These are phyloP conservation scores for Dalechampia spathulata DNA, from an alignment of 441 rosid species.

Conservation along the genomic window DNA sequence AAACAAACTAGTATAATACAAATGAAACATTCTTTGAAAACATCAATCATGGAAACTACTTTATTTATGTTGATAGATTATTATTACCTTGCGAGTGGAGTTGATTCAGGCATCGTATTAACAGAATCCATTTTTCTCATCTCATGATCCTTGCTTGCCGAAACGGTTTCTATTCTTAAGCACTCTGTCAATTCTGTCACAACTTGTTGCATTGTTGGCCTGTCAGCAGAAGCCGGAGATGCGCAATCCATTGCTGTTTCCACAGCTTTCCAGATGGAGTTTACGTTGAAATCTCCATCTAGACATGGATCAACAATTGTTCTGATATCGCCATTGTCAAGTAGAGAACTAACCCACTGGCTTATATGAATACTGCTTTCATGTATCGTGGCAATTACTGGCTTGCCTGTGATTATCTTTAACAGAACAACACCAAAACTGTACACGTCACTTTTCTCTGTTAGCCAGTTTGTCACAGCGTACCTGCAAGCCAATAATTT, in stretches of 20 bases:
- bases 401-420: slow-evolving; percentile 37
- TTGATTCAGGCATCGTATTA: not conserved
- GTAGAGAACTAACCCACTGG: slow-evolving; percentile 41
- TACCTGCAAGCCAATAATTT: slow-evolving; percentile 4
- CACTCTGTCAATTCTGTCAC: slow-evolving; percentile 42
- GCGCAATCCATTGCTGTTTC: slow-evolving; percentile 50
- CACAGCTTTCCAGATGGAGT: slow-evolving; percentile 47
- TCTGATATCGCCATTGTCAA: slow-evolving; percentile 37
- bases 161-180: slow-evolving; percentile 22
- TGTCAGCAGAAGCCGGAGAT: slow-evolving; percentile 13
- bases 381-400: slow-evolving; percentile 19
- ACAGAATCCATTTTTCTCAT: not conserved
- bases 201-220: slow-evolving; percentile 40
- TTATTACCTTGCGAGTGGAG: not conserved
- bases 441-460: slow-evolving; percentile 47
- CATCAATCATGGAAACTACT: too few species aligned
- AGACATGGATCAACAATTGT: slow-evolving; percentile 45
- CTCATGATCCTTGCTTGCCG: not conserved
- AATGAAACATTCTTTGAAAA: too few species aligned
- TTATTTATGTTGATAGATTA: too few species aligned
- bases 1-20: too few species aligned
- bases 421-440: slow-evolving; percentile 52
- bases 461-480: slow-evolving; percentile 1
- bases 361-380: slow-evolving; percentile 24
- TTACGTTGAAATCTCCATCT: slow-evolving; percentile 30